Base-by-base conservation (phyloP, 768 basidiomycete species). In the Mycena amicta region DNA sequence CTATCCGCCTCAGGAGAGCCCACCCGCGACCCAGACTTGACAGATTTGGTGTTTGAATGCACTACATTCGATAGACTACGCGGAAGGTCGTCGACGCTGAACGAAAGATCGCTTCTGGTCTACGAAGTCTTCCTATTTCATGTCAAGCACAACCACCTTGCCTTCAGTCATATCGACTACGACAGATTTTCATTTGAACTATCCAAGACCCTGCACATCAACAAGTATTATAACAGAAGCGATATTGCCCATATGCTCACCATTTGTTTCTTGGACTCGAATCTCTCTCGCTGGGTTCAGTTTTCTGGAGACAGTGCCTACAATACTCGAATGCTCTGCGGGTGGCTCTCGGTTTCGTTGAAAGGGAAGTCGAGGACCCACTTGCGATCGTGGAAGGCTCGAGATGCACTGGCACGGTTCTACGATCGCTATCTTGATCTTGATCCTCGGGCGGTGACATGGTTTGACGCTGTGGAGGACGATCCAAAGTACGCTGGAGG, bases 331-430 rank as follows among this genome's bases (percentile, higher is more conserved):
- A 53, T 68, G 23, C 70, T 95, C 29, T 83, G 80, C 58, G 67
- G 66, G 0, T 90, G 84, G 81, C 74, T 92, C 51, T 76, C 82
- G 29, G 67, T 66, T 4, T 71, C 77, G 56, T 69, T 87, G 45
- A 65, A 20, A 31, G 58, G 57, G 26, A 16, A 54, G 5, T 16
- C 63, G 47, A 72, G 72, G 11, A 67, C 75, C 30, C 70, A 78
- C 45, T 68, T 86, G 5, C 72, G 74, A 1, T 84, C 83, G 2
- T 95, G 93, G 91, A 77, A 74, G 53, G 76, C 87, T 27, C 84
- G 93, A 30, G 87, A 92, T 64, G 67, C 76, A 26, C 74, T 90
- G 28, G 75, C 85, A 43, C 75, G 77, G 29, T 90, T 96, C 68
- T 71, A 94, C 47, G 85, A 87, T 58, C 69, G 68, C 41, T 93